These are phyloP conservation scores for Plasmodium berghei DNA, from an alignment of 169 alveolate genomes.

Conservation along the genomic window DNA sequence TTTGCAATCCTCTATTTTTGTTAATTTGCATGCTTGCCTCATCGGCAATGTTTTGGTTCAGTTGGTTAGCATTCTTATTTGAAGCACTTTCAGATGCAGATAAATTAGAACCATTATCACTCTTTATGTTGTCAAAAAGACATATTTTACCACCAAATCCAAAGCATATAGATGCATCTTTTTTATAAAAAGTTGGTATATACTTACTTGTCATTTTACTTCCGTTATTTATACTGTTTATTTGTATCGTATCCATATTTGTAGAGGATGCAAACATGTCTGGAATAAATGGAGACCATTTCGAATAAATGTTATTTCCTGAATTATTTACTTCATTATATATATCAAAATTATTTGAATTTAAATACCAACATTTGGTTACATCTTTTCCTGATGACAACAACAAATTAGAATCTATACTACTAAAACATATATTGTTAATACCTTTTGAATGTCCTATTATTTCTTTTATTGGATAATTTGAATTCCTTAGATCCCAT, in stretches of 20 bases:
- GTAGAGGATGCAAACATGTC: constrained; percentile 81
- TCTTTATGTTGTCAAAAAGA: constrained; percentile 21
- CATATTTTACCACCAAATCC: constrained; percentile 81
- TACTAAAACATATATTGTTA: constrained; percentile 84
- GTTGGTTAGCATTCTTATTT: not conserved
- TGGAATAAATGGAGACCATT: constrained; percentile 83
- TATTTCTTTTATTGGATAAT: constrained; percentile 88
- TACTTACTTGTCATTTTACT: constrained; percentile 78
- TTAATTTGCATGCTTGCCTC: not conserved
- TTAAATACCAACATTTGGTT: constrained; percentile 86
- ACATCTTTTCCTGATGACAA: constrained; percentile 88
- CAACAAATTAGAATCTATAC: constrained; percentile 85
- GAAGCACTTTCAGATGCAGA: not conserved
- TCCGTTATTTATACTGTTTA: constrained; percentile 77
- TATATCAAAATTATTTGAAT: constrained; percentile 75
- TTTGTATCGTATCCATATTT: constrained; percentile 78
- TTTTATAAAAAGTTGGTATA: constrained; percentile 79
- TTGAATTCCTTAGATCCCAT: constrained; percentile 89
- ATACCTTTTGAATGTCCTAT: constrained; percentile 87
- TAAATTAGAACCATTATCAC: not conserved
- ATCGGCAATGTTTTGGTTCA: not conserved
- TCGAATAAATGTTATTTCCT: constrained; percentile 60
- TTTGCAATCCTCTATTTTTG: not conserved
- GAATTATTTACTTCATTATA: constrained; percentile 65
- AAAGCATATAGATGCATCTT: constrained; percentile 78